Base-by-base conservation (phyloP, 108 stramenopile genomes). In the Conticribra guillardii region DNA sequence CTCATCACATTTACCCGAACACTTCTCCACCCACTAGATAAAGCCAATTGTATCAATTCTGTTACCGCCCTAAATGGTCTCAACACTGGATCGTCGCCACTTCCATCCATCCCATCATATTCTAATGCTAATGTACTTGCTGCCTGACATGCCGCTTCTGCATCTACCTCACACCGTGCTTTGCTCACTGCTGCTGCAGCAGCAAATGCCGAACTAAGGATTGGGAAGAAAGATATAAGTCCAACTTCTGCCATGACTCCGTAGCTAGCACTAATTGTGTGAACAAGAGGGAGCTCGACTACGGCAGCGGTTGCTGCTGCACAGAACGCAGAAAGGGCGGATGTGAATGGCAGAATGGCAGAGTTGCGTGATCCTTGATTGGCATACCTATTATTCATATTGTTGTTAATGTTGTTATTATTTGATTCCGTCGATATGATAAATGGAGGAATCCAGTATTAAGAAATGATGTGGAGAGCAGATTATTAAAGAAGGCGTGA, bases 141-240 rank as follows among this genome's bases (percentile, higher is more conserved):
- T 26, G 91, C 93, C 64, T 92, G 88, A 28, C 80, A 73, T 2
- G 91, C 90, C 2, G 94, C 94, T 54, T 91, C 82, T 7, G 89
- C 87, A 53, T 95, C 88, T 15, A 95, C 94, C 61, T 90, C 88
- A 64, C 94, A 95, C 21, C 91, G 68, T 15, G 96, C 93, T 64
- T 96, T 96, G 52, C 85, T 84, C 9, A 96, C 96, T 28, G 86
- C 80, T n/a, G 96, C 96, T 2, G 96, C 96, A 0, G 89, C 90
- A 4, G 96, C 91, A 82, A 91, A 92, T 24, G 94, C 61, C 1
- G 90, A 80, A 0, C 87, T 86, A 21, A 84, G 73, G 4, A 85
- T 64, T 0, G 95, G 92, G 66, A 96, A 93, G 15, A 69, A 60
- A 3, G 81, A 55, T 7, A 92, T 85, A 17, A 85, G 52, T 0